Evolutionary conservation across 1,139 yeast species (phyloP), one percentile per base, ranked within the genome.

Genomic region (Suhomyces yuchorum): DNA sequence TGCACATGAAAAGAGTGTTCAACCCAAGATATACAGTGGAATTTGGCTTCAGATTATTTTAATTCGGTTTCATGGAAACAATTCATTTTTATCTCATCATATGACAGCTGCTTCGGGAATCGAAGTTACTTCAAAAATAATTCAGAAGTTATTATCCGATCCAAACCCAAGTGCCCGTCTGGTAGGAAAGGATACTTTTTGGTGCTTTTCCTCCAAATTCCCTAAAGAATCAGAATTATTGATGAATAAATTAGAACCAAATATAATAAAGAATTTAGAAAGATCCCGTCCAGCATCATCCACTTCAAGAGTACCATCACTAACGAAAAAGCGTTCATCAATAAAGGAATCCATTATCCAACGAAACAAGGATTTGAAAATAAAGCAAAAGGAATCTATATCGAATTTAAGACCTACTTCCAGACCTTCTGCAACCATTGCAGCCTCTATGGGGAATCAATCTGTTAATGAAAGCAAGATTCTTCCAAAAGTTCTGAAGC

Each of bases 121-220:
- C 2, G 84, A 82, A 3, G 61, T 73, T 1, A 67, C 84, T 1
- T 82, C 75, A 36, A 81, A 75, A 48, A 71, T 84, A 53, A 62
- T 91, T 2, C 56, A 68, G 4, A 84, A 80, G 57, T 84, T 95
- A 30, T 70, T 93, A 2, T 67, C 81, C 1, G 98, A 93, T 65
- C 89, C 96, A 0, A 87, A 87, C 51, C 91, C 95, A 0, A 72
- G 77, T 0, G 97, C 89, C 0, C 77, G 97, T 52, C 96, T 84
- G 57, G 73, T 82, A 0, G 88, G 87, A 68, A 79, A 96, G 60
- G 72, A 73, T 8, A 77, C 91, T 0, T 92, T 80, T 59, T 91
- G 97, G 97, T 73, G 80, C 18, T 79, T 81, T 51, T 75, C 77
- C 55, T 73, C 73, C 7, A 58, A 65, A 34, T 69, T 67, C 74